phyloP scores from a whole-genome alignment of 202 grass and related monocot genomes.

The Schoenoplectus tabernaemontani region DNA sequence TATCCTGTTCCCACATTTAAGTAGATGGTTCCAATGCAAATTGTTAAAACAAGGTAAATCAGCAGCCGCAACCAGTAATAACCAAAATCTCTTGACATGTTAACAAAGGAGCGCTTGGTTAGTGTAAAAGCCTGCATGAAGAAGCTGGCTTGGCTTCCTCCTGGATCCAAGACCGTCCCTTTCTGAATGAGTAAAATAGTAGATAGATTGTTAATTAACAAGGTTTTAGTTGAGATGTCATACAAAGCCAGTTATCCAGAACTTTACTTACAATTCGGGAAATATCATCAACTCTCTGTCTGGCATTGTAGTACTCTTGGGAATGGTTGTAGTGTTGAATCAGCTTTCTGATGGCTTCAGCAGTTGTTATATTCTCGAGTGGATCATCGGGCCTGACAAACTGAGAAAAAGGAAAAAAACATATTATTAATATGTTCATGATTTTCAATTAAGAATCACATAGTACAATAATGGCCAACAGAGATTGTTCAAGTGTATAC shows the following conservation, averaged over 20 bases:
- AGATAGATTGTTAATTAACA: neutral
- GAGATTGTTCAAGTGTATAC: conserved; percentile 22
- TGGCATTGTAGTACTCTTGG: conserved; percentile 52
- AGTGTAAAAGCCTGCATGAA: conserved; percentile 82
- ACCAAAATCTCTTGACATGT: conserved; percentile 96
- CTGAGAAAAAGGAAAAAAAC: conserved; percentile 24
- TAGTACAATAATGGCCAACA: neutral
- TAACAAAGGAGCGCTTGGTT: conserved; percentile 81
- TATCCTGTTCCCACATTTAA: conserved; percentile 80
- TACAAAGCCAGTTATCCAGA: neutral
- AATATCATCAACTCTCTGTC: conserved; percentile 79
- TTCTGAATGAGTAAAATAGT: conserved; percentile 43
- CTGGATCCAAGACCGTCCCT: conserved; percentile 78
- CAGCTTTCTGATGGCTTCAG: conserved; percentile 66
- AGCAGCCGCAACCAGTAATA: conserved; percentile 96
- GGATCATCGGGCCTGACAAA: conserved; percentile 68
- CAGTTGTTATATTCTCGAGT: conserved; percentile 66
- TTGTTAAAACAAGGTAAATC: conserved; percentile 84
- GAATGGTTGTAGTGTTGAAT: conserved; percentile 53
- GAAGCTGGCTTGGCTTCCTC: conserved; percentile 88
- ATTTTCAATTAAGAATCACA: neutral
- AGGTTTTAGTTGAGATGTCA: neutral
- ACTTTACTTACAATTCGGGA: conserved; percentile 52
- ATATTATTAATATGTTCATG: neutral
- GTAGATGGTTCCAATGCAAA: conserved; percentile 99